Evolutionary conservation across 2,329 filamentous ascomycete species (phyloP).

Genomic region (Albophoma yamanashiensis): DNA sequence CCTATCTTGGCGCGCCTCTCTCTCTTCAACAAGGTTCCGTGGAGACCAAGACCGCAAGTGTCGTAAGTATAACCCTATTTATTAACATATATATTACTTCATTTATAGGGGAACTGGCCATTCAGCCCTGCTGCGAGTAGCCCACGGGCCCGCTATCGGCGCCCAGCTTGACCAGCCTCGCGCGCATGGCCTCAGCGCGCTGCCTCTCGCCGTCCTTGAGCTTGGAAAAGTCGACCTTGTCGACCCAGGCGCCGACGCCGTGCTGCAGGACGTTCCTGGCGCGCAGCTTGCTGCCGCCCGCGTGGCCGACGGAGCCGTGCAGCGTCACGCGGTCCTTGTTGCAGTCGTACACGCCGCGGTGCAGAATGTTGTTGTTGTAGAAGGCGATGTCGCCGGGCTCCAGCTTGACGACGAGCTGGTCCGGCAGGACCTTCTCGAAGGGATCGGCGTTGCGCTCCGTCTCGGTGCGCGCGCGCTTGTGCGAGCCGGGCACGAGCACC

Average conservation of each 20-base stretch:
- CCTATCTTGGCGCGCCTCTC: not conserved
- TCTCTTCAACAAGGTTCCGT: not conserved
- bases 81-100: too few relatives aligned
- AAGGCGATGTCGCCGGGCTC: constrained; percentile 72
- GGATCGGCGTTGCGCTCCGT: constrained; percentile 57
- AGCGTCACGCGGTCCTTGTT: constrained; percentile 55
- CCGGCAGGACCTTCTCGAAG: constrained; percentile 49
- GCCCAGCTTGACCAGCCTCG: constrained; percentile 51
- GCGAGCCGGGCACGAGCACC: constrained; percentile 68
- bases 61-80: too few relatives aligned
- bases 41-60: not conserved
- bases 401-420: constrained; percentile 55
- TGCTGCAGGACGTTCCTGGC: constrained; percentile 69
- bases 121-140: constrained; percentile 47
- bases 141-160: constrained; percentile 49
- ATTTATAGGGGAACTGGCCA: too few relatives aligned
- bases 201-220: constrained; percentile 30
- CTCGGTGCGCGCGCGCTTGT: constrained; percentile 59
- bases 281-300: constrained; percentile 39
- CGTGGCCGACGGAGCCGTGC: constrained; percentile 61
- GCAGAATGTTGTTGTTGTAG: constrained; percentile 84
- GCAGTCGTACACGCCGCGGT: constrained; percentile 55
- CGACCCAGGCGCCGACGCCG: constrained; percentile 58
- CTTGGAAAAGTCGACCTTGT: constrained; percentile 41
- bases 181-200: constrained; percentile 54